Base-by-base conservation (phyloP, 495 filamentous ascomycete genomes). In the Penicillium ochrochloron region DNA sequence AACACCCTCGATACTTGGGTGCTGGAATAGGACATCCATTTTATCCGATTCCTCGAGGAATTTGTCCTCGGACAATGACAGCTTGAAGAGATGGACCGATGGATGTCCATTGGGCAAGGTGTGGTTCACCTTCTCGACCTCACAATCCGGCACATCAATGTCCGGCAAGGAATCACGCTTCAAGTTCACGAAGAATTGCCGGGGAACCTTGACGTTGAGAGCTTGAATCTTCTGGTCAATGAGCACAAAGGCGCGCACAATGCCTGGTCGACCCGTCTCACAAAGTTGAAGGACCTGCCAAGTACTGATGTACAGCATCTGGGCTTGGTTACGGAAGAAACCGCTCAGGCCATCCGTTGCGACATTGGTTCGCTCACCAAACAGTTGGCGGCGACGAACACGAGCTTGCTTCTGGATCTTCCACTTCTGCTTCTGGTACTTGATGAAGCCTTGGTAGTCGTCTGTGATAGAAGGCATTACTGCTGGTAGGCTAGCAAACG, bases 381-480 rank as follows among this genome's bases (percentile, higher is more conserved):
- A 99, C 4, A 98, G 82, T 71, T 99, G 95, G 46, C 94, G 86
- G 51, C 95, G 86, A 12, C 95, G 90, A 68, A 89, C 84, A 44
- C 94, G 86, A 44, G 95, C 94, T 75, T 97, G 92, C 70, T 92
- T 96, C 74, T 99, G 95, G 31, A 99, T 91, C 78, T 93, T 97
- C 95, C 95, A 99, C 74, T 99, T 99, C 78, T 93, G 87, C 76
- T 99, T 99, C 72, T 99, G 95, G 70, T 99, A 99, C 72, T 90
- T 84, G 52, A 99, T 77, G 80, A 97, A 99, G 0, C 87, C 92
- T 25, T 84, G 77, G 63, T 99, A 99, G 76, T 99, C 92, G 46
- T 95, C 89, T 0, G 87, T 88, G 27, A 94, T 92, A 10, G 83
- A 85, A 21, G 95, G 96, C 92, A 97, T 97, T 56, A 83, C 84